Percentiles rank a stretch among this genome's conserved stretches.
Conservation (phyloP, 202 grass and related monocot species). For the Panicum hallii region DNA sequence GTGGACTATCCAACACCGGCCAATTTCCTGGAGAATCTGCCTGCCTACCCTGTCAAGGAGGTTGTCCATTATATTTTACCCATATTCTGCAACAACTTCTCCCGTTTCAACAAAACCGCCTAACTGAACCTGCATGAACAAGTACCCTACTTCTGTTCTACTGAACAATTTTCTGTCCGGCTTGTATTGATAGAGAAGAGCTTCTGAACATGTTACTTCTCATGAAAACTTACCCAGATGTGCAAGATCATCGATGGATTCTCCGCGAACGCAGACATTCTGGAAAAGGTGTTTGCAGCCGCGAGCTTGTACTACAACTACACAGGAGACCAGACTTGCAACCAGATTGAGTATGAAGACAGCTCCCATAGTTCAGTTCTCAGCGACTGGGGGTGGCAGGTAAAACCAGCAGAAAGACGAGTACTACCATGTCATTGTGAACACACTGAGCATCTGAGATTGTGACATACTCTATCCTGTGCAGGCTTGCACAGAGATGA, state of each 20-base stretch:
- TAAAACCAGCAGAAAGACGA: constrained; percentile 31
- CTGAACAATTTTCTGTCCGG: too few species aligned
- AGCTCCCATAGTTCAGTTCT: constrained; percentile 77
- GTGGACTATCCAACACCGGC: constrained; percentile 85
- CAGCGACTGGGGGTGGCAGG: constrained; percentile 89
- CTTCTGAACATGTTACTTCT: background rate
- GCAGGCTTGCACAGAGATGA: constrained; percentile 97
- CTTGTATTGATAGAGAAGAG: background rate
- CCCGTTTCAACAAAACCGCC: background rate
- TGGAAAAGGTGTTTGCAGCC: constrained; percentile 71
- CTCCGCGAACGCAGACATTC: constrained; percentile 43
- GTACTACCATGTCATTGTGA: background rate
- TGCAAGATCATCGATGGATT: constrained; percentile 81
- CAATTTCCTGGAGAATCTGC: constrained; percentile 85
- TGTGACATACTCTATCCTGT: background rate
- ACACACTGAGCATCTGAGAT: background rate
- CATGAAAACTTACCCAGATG: constrained; percentile 61
- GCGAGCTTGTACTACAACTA: constrained; percentile 92
- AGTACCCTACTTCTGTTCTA: background rate
- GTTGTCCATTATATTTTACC: constrained; percentile 44
- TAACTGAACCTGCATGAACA: background rate
- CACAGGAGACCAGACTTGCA: constrained; percentile 69
- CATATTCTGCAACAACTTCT: background rate
- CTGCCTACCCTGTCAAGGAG: constrained; percentile 88
- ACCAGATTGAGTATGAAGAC: constrained; percentile 58